Evolutionary conservation across 2,329 filamentous ascomycete genomes (phyloP), one percentile per base, ranked within the genome.

Genomic region (Bipolaris gigantea): DNA sequence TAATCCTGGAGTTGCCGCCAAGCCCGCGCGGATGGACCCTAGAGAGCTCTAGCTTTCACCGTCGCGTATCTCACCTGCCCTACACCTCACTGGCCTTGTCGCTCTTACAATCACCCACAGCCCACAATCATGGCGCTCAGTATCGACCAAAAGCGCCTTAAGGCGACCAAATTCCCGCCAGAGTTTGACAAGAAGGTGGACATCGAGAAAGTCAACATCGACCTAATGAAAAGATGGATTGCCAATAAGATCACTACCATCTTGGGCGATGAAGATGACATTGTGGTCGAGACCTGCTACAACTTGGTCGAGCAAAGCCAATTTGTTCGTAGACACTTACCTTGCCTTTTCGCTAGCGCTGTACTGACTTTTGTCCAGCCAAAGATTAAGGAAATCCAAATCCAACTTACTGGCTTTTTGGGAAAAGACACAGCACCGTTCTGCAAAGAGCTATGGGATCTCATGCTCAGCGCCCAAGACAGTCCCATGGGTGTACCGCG

Each of bases 191-290:
- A 90, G 73, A 97, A 97, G 80, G 94, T 99, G 61, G 92, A 99
- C 79, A 96, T 95, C 85, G 85, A 87, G 65, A 97, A 97, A 79
- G 92, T 99, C 75, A 97, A 99, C 73, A 81, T 96, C 46, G 91
- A 96, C 75, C 90, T 99, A 51, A 96, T 99, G 86, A 97, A 97
- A 83, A 97, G 92, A 80, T 99, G 94, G 94, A 97, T 97, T 73
- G 89, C 90, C 4, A 85, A 87, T 67, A 90, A 88, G 73, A 90
- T 99, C 52, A 89, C 88, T 21, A 88, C 90, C 53, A 93, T 97
- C 43, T 79, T 97, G 38, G 89, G 89, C n/a, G 89, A 84, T 64
- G 94, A 99, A 66, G 94, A 99, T 72, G 94, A 99, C 71, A 91
- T 99, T 45, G 89, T 97, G 3, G 94, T 94, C 62, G 92, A 97